phyloP scores from a whole-genome alignment of 257 asterid genomes.

The Fraxinus americana region DNA sequence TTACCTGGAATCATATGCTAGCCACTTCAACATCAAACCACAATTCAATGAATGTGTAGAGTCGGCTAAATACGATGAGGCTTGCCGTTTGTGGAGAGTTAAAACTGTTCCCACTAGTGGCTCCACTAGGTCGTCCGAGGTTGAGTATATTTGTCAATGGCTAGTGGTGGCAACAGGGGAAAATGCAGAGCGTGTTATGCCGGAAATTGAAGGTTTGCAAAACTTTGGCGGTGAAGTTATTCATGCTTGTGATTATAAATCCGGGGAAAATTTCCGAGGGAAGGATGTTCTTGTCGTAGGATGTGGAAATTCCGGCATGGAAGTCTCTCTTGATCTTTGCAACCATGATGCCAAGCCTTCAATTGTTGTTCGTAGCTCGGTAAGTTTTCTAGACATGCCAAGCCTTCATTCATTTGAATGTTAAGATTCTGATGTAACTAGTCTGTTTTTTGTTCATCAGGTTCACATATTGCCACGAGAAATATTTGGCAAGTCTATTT shows the following conservation, averaged over 20 bases:
- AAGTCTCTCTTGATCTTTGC: constrained; percentile 36
- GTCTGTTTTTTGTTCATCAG: constrained; percentile 5
- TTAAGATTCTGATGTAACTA: background rate
- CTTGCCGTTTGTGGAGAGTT: constrained; percentile 32
- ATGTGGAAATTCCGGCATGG: constrained; percentile 42
- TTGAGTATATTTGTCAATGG: constrained; percentile 35
- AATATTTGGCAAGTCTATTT: constrained; percentile 34
- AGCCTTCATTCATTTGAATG: background rate
- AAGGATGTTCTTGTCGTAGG: constrained; percentile 38
- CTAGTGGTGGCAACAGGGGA: constrained; percentile 38
- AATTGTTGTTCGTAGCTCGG: constrained; percentile 28
- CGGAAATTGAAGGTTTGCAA: constrained; percentile 28
- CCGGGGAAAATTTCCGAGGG: constrained; percentile 27
- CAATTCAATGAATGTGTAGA: constrained; percentile 28
- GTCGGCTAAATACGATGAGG: constrained; percentile 30
- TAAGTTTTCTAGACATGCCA: constrained; percentile 13
- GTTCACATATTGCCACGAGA: constrained; percentile 41
- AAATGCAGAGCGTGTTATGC: constrained; percentile 32
- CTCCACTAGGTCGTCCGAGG: background rate
- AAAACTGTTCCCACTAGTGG: constrained; percentile 2
- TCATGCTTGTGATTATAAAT: constrained; percentile 34
- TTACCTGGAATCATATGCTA: constrained; percentile 36
- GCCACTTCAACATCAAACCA: constrained; percentile 31
- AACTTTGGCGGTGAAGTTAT: constrained; percentile 30
- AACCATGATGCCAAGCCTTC: constrained; percentile 37